These are phyloP conservation scores for Claviceps sp. DNA, from an alignment of 2,329 filamentous ascomycete species.

Conservation along the genomic window DNA sequence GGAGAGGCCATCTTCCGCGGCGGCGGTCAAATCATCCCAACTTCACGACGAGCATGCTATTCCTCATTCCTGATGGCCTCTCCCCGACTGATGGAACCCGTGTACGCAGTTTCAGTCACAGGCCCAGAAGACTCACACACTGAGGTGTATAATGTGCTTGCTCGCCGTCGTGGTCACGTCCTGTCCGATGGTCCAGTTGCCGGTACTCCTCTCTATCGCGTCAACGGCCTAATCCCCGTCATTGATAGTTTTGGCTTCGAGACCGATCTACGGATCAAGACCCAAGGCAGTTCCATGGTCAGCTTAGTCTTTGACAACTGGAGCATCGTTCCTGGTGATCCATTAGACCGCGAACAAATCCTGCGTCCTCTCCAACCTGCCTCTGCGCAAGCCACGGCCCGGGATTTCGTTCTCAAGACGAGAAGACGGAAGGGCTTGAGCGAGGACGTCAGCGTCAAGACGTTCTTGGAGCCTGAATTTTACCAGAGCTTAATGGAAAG, in stretches of 20 bases:
- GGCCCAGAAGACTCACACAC: constrained; percentile 81
- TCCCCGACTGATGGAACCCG: constrained; percentile 89
- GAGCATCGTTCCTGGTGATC: constrained; percentile 92
- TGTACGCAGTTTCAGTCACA: constrained; percentile 87
- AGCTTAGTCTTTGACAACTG: constrained; percentile 91
- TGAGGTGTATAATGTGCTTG: constrained; percentile 82
- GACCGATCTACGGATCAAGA: constrained; percentile 91
- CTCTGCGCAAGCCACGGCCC: constrained; percentile 72
- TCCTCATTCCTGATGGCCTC: constrained; percentile 95
- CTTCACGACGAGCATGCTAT: constrained; percentile 83
- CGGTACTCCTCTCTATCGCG: constrained; percentile 84
- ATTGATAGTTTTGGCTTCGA: constrained; percentile 98
- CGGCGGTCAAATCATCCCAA: constrained; percentile 94
- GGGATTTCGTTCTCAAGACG: constrained; percentile 96
- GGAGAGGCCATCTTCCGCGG: constrained; percentile 87
- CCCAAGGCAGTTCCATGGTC: constrained; percentile 81
- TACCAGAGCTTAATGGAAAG: constrained; percentile 81
- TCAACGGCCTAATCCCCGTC: constrained; percentile 82
- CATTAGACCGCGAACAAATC: constrained; percentile 75
- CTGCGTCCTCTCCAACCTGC: constrained; percentile 79
- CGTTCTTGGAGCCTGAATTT: constrained; percentile 90
- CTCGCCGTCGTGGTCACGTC: constrained; percentile 80
- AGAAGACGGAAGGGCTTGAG: constrained; percentile 82
- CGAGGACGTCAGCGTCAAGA: constrained; percentile 90
- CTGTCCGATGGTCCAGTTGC: constrained; percentile 88